A percentile compares a stretch with the other conserved stretches of the same genome.
Evolutionary conservation across 768 basidiomycete species (phyloP).

Genomic region (Filobasidium floriforme): DNA sequence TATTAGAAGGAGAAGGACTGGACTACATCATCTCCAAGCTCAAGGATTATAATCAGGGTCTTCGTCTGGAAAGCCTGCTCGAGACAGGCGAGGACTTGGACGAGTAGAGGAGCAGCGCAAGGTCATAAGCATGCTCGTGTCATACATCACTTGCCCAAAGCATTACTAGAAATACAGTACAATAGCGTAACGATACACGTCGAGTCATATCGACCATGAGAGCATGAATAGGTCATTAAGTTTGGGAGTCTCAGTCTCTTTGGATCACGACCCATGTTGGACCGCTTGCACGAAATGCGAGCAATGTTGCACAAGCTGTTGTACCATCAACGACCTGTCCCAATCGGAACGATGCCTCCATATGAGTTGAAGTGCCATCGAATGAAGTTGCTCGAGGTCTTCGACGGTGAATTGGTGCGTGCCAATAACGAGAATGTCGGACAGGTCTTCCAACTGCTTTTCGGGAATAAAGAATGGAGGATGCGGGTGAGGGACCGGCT

Average conservation of each 20-base stretch:
- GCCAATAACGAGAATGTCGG: constrained; percentile 49
- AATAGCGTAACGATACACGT: background rate
- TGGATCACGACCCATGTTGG: background rate
- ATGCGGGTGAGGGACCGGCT: constrained; percentile 41
- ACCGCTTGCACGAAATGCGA: background rate
- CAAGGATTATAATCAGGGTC: constrained; percentile 35
- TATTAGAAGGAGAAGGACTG: constrained; percentile 48
- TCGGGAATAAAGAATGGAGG: constrained; percentile 58
- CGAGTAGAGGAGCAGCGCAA: constrained; percentile 23
- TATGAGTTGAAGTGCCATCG: constrained; percentile 66
- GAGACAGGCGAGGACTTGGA: constrained; percentile 42
- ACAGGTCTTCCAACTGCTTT: constrained; percentile 51
- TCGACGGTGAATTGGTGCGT: constrained; percentile 69
- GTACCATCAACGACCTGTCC: constrained; percentile 52
- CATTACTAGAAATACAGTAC: background rate
- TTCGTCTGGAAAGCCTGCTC: constrained; percentile 43
- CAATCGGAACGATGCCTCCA: constrained; percentile 77
- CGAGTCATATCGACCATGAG: no score
- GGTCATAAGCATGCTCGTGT: no score
- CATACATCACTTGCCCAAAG: background rate
- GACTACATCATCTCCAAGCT: constrained; percentile 42
- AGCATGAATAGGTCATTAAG: no score
- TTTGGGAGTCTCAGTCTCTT: no score
- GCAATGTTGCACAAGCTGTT: background rate
- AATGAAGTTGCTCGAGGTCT: constrained; percentile 87